Evolutionary conservation across 2,329 filamentous ascomycete species (phyloP), one percentile per base, ranked within the genome.

Genomic region (Fusarium succisae): DNA sequence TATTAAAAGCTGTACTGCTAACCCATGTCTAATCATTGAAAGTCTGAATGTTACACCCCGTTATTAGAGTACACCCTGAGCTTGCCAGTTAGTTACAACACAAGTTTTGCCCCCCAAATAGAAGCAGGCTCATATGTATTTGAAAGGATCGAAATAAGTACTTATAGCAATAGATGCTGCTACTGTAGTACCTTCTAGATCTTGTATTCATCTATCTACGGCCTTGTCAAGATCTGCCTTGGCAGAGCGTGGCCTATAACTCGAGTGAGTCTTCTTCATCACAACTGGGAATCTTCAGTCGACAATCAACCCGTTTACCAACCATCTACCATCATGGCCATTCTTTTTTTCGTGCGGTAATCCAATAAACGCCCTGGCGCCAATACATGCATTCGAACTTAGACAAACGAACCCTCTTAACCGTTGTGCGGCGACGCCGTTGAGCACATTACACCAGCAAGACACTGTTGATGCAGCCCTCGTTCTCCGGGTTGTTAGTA

Each of bases 401-500:
- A 56, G 66, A 60, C 64, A 68, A 74, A 63, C 41, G 47, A 66
- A 72, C 47, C 67, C 53, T 28, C 37, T 73, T 53, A 64, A 71
- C 66, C 64, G 50, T 51, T 45, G 53, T 47, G 53, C 37, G 47
- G 63, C 48, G 56, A 51, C 32, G 48, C 43, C 50, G 60, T 58
- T 50, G 48, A 57, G 62, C 38, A 57, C 26, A 72, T 75, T 74
- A 78, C 30, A 78, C 76, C 63, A 78, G 66, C 64, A 78, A 66
- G 50, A 78, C 76, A 32, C 75, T 76, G 72, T 78, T 77, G 65
- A 78, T 75, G 66, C 84, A 85, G 22, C 83, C 83, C 60, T 85
- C 83, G 66, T 81, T 83, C 77, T 87, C 85, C 7, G 84, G 84
- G 77, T 85, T 85, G 79, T 87, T 88, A 30, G 82, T 83, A 48